Evolutionary conservation across 1,139 yeast genomes (phyloP), one percentile per base, ranked within the genome.

Genomic region (Insectozyma bohioensis): DNA sequence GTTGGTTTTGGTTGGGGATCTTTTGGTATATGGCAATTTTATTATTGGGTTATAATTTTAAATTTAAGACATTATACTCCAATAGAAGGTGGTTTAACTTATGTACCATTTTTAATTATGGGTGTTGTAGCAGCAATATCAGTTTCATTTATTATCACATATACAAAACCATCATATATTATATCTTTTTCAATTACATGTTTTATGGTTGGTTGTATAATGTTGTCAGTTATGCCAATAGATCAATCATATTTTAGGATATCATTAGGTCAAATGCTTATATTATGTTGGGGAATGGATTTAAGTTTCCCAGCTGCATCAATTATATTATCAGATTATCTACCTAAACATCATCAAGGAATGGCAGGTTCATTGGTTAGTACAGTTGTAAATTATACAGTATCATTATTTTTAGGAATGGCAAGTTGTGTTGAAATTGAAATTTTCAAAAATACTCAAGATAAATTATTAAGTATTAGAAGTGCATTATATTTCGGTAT

Each of bases 361-460:
- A 73, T 76, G 75, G 80, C 80, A 1, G 80, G 80, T 1, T 75
- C 80, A 1, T 51, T 75, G 34, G 76, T 75, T 1, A 60, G 75
- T 16, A 76, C 82, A 0, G 71, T 74, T 39, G 65, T 72, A 10
- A 75, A 74, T 47, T 75, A 75, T 41, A 71, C 78, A 1, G 76
- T 72, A 43, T 71, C 80, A 0, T 49, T 76, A 6, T 67, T 72
- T 34, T 55, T 75, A 26, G 80, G 78, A n/a, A 58, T 75, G 26
- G 72, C 72, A 6, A 64, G 68, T 12, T 67, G 75, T 9, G 74
- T 74, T 4, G 78, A 75, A 43, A 48, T 52, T 1, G 61, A 67
- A 34, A 56, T 66, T 1, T 49, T 49, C 14, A 46, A 52, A 8
- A 33, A 33, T 11, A 20, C 19, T 11, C 48, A 55, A 3, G 51